phyloP scores from a whole-genome alignment of 75 land plant species.

The Larix kaempferi region DNA sequence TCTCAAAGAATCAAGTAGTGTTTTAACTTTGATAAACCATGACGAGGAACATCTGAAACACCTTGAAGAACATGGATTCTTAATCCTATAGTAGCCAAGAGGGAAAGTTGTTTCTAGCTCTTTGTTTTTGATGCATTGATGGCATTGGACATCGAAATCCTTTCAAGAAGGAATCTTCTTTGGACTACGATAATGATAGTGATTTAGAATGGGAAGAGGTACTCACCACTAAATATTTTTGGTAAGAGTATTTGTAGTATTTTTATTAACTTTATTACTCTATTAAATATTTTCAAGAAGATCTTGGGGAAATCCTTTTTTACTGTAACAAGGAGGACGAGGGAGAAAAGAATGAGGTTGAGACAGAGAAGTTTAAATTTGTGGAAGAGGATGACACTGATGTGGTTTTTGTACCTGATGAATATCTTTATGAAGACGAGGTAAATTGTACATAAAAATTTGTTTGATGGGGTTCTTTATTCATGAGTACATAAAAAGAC shows the following conservation, averaged over 20 bases:
- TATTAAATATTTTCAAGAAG: constrained; percentile 47
- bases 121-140: constrained; percentile 29
- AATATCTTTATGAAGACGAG: constrained; percentile 96
- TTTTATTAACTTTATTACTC: background rate
- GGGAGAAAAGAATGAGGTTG: constrained; percentile 47
- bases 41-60: background rate
- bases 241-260: background rate
- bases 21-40: too few species aligned
- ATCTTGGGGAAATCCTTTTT: constrained; percentile 95
- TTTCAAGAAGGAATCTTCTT: constrained; percentile 64
- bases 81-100: background rate
- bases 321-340: constrained; percentile 89
- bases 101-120: background rate
- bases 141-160: constrained; percentile 71
- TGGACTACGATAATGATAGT: constrained; percentile 94
- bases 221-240: background rate
- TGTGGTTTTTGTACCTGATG: constrained; percentile 95
- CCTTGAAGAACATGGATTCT: background rate
- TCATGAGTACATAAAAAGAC: background rate
- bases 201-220: constrained; percentile 99
- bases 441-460: constrained; percentile 17
- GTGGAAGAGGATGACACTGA: constrained; percentile 81
- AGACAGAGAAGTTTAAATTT: constrained; percentile 18
- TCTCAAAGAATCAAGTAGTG: background rate
- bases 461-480: background rate